Percentiles rank a stretch among this genome's conserved stretches.
Evolutionary conservation across 2,329 filamentous ascomycete species (phyloP).

Genomic region (Colletotrichum viniferum): DNA sequence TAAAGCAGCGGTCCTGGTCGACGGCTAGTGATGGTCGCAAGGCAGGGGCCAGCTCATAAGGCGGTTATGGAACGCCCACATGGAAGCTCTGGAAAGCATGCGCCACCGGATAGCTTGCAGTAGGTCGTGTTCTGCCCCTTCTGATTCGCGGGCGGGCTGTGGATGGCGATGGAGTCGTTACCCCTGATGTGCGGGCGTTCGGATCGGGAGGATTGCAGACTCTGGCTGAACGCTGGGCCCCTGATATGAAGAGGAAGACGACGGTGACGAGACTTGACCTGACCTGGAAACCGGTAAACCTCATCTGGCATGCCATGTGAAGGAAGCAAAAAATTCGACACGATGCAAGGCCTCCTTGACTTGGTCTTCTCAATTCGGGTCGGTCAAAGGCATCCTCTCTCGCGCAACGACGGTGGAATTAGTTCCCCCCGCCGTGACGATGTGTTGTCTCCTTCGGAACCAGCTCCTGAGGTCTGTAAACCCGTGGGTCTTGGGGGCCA

Average conservation of each 20-base stretch:
- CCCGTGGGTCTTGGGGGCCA: background rate
- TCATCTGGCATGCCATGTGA: background rate
- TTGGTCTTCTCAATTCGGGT: background rate
- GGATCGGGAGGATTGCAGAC: background rate
- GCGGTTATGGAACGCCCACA: background rate
- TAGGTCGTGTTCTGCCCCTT: background rate
- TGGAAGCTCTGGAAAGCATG: constrained; percentile 8
- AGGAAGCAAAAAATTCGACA: background rate
- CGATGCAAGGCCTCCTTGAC: background rate
- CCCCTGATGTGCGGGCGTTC: background rate
- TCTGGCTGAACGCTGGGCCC: background rate
- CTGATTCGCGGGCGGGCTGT: background rate
- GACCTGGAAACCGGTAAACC: background rate
- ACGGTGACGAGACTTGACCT: background rate
- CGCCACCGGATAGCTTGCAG: background rate
- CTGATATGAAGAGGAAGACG: background rate
- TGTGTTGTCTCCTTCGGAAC: background rate
- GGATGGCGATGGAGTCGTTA: background rate
- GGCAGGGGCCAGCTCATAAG: background rate
- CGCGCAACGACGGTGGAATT: background rate
- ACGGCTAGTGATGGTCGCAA: background rate
- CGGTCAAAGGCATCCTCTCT: background rate
- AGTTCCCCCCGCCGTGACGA: background rate
- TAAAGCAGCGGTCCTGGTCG: background rate
- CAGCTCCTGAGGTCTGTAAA: background rate